A percentile compares a stretch with the other conserved stretches of the same genome.
Evolutionary conservation across 1,139 yeast species (phyloP).

Genomic region (Blastobotrys apis): DNA sequence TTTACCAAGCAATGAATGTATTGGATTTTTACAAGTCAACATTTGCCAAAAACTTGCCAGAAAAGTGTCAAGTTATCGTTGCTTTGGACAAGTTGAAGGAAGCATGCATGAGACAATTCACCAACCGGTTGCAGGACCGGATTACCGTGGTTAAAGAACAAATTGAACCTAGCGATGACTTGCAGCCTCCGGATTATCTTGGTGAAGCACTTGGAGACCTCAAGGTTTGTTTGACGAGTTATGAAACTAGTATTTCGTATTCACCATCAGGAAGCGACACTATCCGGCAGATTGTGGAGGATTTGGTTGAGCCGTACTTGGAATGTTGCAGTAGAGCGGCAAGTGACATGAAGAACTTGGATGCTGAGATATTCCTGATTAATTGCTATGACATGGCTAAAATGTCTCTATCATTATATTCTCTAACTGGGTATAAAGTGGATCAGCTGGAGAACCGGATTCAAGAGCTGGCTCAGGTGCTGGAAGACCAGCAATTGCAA

Average conservation of each 20-base stretch:
- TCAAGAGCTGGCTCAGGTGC: slow-evolving; percentile 30
- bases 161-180: slow-evolving; percentile 11
- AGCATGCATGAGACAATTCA: slow-evolving; percentile 31
- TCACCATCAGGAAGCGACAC: slow-evolving; percentile 26
- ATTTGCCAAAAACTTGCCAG: slow-evolving; percentile 47
- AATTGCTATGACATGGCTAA: slow-evolving; percentile 37
- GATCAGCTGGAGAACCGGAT: slow-evolving; percentile 32
- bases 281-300: slow-evolving; percentile 31
- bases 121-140: slow-evolving; percentile 28
- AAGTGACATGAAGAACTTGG: slow-evolving; percentile 21
- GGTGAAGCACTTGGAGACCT: slow-evolving; percentile 33
- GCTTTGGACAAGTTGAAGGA: slow-evolving; percentile 28
- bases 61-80: slow-evolving; percentile 22
- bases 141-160: slow-evolving; percentile 22
- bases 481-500: slow-evolving; percentile 29
- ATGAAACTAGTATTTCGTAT: slow-evolving; percentile 34
- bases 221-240: slow-evolving; percentile 33
- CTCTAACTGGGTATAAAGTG: slow-evolving; percentile 31
- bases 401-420: slow-evolving; percentile 31
- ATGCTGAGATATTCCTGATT: slow-evolving; percentile 32
- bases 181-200: slow-evolving; percentile 36
- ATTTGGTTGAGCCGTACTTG: slow-evolving; percentile 35
- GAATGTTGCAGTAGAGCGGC: slow-evolving; percentile 34
- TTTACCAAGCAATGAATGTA: slow-evolving; percentile 58
- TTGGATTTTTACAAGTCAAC: slow-evolving; percentile 65